Percentiles rank a stretch among this genome's conserved stretches.
These are phyloP conservation scores for Colletotrichum sp. DNA, from an alignment of 2,329 filamentous ascomycete genomes.

Conservation along the genomic window DNA sequence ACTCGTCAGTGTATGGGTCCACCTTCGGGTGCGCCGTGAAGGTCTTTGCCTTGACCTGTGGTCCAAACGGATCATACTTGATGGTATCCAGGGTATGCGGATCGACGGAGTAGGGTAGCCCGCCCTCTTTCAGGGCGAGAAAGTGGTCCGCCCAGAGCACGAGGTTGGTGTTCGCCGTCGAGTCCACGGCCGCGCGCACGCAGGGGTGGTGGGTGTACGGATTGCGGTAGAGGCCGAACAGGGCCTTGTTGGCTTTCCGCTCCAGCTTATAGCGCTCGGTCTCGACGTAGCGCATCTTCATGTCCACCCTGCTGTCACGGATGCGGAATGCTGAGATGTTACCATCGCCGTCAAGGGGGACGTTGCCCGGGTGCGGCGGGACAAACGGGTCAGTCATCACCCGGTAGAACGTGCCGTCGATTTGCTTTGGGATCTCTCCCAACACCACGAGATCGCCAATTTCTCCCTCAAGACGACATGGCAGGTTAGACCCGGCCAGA, in stretches of 20 bases:
- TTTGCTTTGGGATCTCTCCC: slow-evolving; percentile 24
- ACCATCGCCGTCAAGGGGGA: slow-evolving; percentile 44
- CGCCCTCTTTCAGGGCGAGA: slow-evolving; percentile 53
- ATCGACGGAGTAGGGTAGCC: slow-evolving; percentile 46
- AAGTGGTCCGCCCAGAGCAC: slow-evolving; percentile 52
- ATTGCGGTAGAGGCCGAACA: slow-evolving; percentile 44
- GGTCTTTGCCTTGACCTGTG: slow-evolving; percentile 36
- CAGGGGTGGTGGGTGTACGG: slow-evolving; percentile 39
- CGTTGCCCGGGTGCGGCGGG: slow-evolving; percentile 35
- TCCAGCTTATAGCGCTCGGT: slow-evolving; percentile 45
- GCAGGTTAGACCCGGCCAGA: not conserved
- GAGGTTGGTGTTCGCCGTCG: slow-evolving; percentile 56
- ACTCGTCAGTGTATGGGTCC: slow-evolving; percentile 42
- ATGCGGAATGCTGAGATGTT: slow-evolving; percentile 41
- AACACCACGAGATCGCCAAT: slow-evolving; percentile 19
- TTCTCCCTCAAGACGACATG: slow-evolving; percentile 13
- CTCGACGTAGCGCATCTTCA: slow-evolving; percentile 40
- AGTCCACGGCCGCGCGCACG: slow-evolving; percentile 35
- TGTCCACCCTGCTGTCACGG: slow-evolving; percentile 33
- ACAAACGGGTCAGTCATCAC: slow-evolving; percentile 47
- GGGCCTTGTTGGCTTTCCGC: slow-evolving; percentile 35
- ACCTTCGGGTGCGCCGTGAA: slow-evolving; percentile 49
- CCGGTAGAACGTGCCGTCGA: slow-evolving; percentile 30
- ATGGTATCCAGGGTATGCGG: slow-evolving; percentile 45
- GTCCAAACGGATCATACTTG: slow-evolving; percentile 38